These are phyloP conservation scores for Panaeolus cyanescens DNA, from an alignment of 768 basidiomycete species.

Conservation along the genomic window DNA sequence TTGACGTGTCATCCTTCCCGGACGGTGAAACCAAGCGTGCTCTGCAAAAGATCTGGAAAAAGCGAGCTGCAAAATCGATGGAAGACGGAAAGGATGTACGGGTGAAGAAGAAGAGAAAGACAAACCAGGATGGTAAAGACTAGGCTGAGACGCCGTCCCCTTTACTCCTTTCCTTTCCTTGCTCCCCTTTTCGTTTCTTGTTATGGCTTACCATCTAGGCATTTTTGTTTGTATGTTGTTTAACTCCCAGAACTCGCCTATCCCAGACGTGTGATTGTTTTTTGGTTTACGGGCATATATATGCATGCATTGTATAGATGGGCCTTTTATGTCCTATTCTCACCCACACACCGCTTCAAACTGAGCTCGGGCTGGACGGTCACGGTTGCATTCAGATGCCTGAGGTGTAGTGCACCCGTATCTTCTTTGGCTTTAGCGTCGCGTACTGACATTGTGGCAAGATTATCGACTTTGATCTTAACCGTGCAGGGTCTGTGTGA, in stretches of 20 bases:
- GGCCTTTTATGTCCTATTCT: background rate
- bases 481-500: background rate
- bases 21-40: conserved; percentile 74
- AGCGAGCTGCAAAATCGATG: conserved; percentile 47
- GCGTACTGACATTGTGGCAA: background rate
- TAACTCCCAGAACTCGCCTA: background rate
- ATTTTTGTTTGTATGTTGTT: background rate
- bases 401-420: background rate
- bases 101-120: conserved; percentile 13
- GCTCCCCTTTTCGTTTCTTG: background rate
- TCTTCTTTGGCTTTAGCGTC: background rate
- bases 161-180: background rate
- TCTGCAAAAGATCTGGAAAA: conserved; percentile 54
- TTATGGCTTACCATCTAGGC: background rate
- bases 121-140: background rate
- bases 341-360: background rate
- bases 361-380: background rate
- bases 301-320: background rate
- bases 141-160: background rate
- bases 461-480: background rate
- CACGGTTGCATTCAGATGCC: background rate
- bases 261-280: background rate
- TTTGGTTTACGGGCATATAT: background rate
- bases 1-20: conserved; percentile 63
- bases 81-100: conserved; percentile 18